Evolutionary conservation across 2,329 filamentous ascomycete species (phyloP).

Genomic region (Pseudopithomyces maydicus): DNA sequence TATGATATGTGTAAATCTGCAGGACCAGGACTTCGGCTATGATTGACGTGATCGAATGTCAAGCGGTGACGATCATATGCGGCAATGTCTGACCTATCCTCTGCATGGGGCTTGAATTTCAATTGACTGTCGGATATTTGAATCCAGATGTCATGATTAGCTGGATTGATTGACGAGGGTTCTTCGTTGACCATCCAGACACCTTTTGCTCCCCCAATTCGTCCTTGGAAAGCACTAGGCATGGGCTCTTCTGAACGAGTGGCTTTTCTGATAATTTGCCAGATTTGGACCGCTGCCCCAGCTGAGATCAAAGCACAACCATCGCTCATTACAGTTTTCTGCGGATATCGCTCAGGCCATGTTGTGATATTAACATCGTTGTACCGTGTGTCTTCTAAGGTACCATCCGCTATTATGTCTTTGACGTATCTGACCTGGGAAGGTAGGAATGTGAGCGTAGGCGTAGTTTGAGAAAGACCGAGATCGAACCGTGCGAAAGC

Average conservation of each 20-base stretch:
- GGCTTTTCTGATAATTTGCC: constrained; percentile 54
- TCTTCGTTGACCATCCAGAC: constrained; percentile 70
- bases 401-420: constrained; percentile 39
- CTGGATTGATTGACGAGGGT: constrained; percentile 47
- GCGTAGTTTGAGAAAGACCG: constrained; percentile 47
- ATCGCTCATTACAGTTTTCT: constrained; percentile 50
- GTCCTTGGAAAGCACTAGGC: constrained; percentile 70
- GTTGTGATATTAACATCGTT: constrained; percentile 39
- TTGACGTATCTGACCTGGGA: constrained; percentile 40
- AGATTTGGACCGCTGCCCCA: constrained; percentile 61
- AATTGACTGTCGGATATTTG: constrained; percentile 67
- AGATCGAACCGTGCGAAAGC: constrained; percentile 50
- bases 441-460: constrained; percentile 43
- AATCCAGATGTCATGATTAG: constrained; percentile 63
- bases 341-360: constrained; percentile 22
- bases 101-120: constrained; percentile 64
- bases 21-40: constrained; percentile 53
- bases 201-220: constrained; percentile 76
- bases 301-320: constrained; percentile 69
- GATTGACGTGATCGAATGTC: constrained; percentile 68
- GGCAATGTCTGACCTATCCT: constrained; percentile 49
- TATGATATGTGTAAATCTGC: constrained; percentile 70
- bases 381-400: constrained; percentile 41
- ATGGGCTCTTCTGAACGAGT: constrained; percentile 66
- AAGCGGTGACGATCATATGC: constrained; percentile 56